Percentiles rank a stretch among this genome's conserved stretches.
phyloP scores from a whole-genome alignment of 805 yeast species.

The Candida ponderosae region DNA sequence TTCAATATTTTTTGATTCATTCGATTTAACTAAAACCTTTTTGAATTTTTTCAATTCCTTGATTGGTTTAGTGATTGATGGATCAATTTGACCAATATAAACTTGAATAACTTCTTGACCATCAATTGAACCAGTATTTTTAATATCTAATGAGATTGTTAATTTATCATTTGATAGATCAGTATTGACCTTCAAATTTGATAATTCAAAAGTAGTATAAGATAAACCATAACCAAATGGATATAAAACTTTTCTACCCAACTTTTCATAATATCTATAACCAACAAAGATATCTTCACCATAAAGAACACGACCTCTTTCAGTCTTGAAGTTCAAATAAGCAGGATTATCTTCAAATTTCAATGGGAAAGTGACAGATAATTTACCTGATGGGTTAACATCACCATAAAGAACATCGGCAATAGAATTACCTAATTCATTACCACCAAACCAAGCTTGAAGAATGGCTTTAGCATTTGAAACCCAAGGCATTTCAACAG shows the following conservation, averaged over 20 bases:
- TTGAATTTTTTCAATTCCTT: conserved; percentile 49
- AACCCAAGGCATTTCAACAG: conserved; percentile 52
- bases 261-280: conserved; percentile 45
- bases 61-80: conserved; percentile 32
- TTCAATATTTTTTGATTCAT: conserved; percentile 28
- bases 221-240: conserved; percentile 55
- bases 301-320: conserved; percentile 39
- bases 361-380: conserved; percentile 43
- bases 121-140: conserved; percentile 33
- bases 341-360: conserved; percentile 42
- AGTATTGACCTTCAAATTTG: conserved; percentile 30
- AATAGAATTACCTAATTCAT: conserved; percentile 48
- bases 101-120: conserved; percentile 48
- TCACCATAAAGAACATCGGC: conserved; percentile 55
- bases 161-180: conserved; percentile 14
- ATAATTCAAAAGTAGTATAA: conserved; percentile 37
- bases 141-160: conserved; percentile 26
- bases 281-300: conserved; percentile 58
- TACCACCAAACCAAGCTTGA: conserved; percentile 53
- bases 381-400: conserved; percentile 46
- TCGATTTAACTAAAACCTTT: conserved; percentile 35
- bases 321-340: conserved; percentile 36
- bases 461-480: conserved; percentile 32
- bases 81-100: conserved; percentile 29
- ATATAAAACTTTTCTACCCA: conserved; percentile 33